phyloP scores from a whole-genome alignment of 768 basidiomycete genomes.

The Kwoniella mangroviensis region DNA sequence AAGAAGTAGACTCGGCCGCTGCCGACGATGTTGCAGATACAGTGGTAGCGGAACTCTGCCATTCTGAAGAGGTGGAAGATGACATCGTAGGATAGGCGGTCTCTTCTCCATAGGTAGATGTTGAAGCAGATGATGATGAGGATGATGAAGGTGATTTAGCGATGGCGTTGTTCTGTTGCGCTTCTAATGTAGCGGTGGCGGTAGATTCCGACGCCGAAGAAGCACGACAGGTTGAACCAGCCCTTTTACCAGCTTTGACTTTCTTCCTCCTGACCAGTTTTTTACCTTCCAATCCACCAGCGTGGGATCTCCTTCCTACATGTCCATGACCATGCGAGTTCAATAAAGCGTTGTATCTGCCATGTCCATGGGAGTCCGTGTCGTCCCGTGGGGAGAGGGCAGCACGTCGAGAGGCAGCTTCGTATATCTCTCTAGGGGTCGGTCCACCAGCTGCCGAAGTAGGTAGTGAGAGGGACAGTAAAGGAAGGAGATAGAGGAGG shows the following conservation, averaged over 20 bases:
- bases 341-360: constrained; percentile 4
- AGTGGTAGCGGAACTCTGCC: constrained; percentile 5
- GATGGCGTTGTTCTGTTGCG: constrained; percentile 14
- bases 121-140: constrained; percentile 10
- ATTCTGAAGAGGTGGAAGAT: background rate
- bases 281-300: constrained; percentile 4
- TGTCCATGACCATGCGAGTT: constrained; percentile 15
- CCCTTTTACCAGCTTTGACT: constrained; percentile 6
- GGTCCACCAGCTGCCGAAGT: constrained; percentile 5
- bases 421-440: constrained; percentile 16
- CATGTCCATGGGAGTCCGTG: constrained; percentile 11
- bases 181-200: background rate
- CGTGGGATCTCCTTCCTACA: background rate
- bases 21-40: constrained; percentile 12
- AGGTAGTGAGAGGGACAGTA: constrained; percentile 7
- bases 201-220: background rate
- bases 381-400: constrained; percentile 2
- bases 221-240: constrained; percentile 10
- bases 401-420: constrained; percentile 5
- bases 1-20: constrained; percentile 24
- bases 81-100: constrained; percentile 17
- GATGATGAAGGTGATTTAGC: background rate
- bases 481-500: constrained; percentile 13
- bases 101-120: constrained; percentile 6
- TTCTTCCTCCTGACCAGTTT: constrained; percentile 25